Percentiles rank a stretch among this genome's conserved stretches.
Evolutionary conservation across 2,329 filamentous ascomycete species (phyloP).

Genomic region (Neofusicoccum parvum): DNA sequence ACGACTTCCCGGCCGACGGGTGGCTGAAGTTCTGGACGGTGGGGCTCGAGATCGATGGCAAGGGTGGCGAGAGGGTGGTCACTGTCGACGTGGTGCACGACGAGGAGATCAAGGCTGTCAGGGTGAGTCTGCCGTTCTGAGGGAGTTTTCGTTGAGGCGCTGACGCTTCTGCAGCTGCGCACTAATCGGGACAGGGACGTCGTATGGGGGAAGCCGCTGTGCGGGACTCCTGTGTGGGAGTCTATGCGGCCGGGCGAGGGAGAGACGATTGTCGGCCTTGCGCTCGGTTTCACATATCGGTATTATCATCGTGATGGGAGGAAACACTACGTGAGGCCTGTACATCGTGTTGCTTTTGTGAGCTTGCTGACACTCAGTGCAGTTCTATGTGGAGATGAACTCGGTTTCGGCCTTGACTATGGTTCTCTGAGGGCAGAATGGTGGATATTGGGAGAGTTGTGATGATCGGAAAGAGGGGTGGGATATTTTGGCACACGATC

Average conservation of each 20-base stretch:
- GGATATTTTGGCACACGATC: no score
- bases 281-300: neutral
- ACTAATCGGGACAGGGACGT: constrained; percentile 25
- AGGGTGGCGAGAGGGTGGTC: constrained; percentile 26
- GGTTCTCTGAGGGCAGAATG: neutral
- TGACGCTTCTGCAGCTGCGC: neutral
- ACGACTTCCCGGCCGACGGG: neutral
- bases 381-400: neutral
- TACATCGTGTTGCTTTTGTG: neutral
- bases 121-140: neutral
- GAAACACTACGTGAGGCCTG: neutral
- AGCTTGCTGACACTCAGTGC: neutral
- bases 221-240: neutral
- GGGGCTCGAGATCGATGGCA: constrained; percentile 24
- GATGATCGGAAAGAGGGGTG: no score
- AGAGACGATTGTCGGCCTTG: constrained; percentile 16
- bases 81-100: constrained; percentile 25
- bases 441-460: no score
- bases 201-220: constrained; percentile 18
- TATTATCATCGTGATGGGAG: neutral
- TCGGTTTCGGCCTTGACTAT: neutral
- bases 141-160: no score
- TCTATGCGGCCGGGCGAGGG: constrained; percentile 17
- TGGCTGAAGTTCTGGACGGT: neutral
- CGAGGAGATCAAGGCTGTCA: constrained; percentile 23